phyloP scores from a whole-genome alignment of 2,329 filamentous ascomycete species.

The Aspergillus ochraceoroseus region DNA sequence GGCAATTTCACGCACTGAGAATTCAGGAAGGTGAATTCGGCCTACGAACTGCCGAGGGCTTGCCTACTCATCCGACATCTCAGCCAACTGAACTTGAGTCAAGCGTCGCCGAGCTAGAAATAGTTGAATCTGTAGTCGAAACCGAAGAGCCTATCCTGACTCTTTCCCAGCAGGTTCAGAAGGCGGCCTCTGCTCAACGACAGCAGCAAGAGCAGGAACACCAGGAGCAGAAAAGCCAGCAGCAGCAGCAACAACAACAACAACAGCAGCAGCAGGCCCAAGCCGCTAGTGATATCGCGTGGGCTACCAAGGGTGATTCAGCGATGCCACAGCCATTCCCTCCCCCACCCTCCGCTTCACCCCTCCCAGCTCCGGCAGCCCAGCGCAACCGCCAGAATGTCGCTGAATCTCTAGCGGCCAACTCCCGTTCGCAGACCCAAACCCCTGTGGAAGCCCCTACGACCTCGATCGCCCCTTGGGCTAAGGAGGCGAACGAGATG shows the following conservation, averaged over 20 bases:
- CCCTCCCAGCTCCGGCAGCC: constrained; percentile 80
- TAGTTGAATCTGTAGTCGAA: constrained; percentile 23
- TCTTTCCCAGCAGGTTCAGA: constrained; percentile 77
- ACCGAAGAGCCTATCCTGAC: constrained; percentile 55
- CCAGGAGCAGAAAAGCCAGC: constrained; percentile 24
- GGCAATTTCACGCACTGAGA: constrained; percentile 75
- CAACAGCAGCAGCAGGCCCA: constrained; percentile 35
- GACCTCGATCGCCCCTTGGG: constrained; percentile 90
- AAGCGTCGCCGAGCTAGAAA: constrained; percentile 20
- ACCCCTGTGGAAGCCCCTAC: constrained; percentile 64
- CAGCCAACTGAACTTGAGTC: constrained; percentile 27
- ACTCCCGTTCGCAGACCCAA: constrained; percentile 68
- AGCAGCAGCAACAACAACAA: constrained; percentile 26
- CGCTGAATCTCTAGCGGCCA: constrained; percentile 64
- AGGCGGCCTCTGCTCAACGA: constrained; percentile 52
- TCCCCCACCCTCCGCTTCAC: constrained; percentile 69
- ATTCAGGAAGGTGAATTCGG: constrained; percentile 60
- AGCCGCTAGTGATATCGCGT: constrained; percentile 49
- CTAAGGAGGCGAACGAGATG: constrained; percentile 68
- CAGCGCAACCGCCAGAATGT: constrained; percentile 79
- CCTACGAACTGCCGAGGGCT: constrained; percentile 37
- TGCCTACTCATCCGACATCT: constrained; percentile 40
- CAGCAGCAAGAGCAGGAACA: constrained; percentile 35
- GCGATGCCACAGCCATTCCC: constrained; percentile 67
- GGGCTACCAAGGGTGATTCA: constrained; percentile 55